phyloP scores from a whole-genome alignment of 257 asterid species.

The Marsdenia floribunda region DNA sequence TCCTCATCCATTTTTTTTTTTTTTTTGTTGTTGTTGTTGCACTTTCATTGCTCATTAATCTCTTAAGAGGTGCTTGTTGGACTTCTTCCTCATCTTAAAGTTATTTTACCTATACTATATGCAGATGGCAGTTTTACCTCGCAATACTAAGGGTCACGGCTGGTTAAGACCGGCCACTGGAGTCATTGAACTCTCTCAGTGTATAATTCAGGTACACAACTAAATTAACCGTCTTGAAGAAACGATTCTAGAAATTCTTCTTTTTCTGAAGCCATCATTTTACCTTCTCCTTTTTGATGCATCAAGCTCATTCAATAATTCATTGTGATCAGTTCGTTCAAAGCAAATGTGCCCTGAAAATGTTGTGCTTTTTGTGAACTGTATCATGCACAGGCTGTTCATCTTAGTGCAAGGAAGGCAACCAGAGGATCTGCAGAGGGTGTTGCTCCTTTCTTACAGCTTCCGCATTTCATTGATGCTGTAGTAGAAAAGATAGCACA shows the following conservation, averaged over 20 bases:
- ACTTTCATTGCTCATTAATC: not conserved
- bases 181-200: constrained; percentile 80
- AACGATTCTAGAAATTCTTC: not conserved
- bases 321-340: not conserved
- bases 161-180: constrained; percentile 92
- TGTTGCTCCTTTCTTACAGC: constrained; percentile 79
- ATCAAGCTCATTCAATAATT: not conserved
- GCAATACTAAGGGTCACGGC: constrained; percentile 72
- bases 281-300: too few species aligned
- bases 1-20: not conserved
- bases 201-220: constrained; percentile 68
- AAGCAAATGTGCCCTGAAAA: not conserved
- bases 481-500: constrained; percentile 52
- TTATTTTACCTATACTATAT: constrained; percentile 7
- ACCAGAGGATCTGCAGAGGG: constrained; percentile 61
- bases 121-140: constrained; percentile 87
- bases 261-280: constrained; percentile 2
- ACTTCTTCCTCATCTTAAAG: not conserved
- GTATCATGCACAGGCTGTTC: constrained; percentile 64
- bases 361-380: not conserved
- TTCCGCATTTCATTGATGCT: constrained; percentile 80
- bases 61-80: not conserved
- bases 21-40: not conserved
- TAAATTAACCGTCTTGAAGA: constrained; percentile 8
- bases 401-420: constrained; percentile 79